Evolutionary conservation across 495 filamentous ascomycete genomes (phyloP).

Genomic region (Copromyces sp.): DNA sequence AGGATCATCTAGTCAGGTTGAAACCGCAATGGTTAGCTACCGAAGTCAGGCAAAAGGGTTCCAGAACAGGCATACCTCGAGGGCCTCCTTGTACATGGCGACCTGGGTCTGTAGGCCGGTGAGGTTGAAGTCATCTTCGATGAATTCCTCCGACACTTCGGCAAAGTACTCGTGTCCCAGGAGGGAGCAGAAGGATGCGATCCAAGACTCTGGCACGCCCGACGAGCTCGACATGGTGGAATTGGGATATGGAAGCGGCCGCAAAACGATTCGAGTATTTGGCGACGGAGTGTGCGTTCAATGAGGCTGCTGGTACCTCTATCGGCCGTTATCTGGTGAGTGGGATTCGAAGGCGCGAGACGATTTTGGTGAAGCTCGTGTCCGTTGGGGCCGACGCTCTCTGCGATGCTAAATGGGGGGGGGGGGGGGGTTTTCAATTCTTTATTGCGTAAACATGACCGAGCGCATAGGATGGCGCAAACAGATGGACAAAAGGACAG

Average conservation of each 20-base stretch:
- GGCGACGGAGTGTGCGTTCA: neutral
- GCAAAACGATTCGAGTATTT: neutral
- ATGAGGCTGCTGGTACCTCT: neutral
- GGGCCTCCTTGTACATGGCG: slow-evolving; percentile 96
- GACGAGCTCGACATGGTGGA: slow-evolving; percentile 58
- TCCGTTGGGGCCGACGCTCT: neutral
- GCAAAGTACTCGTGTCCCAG: slow-evolving; percentile 98
- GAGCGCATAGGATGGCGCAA: slow-evolving; percentile 8
- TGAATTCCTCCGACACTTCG: slow-evolving; percentile 96
- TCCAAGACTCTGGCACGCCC: slow-evolving; percentile 87
- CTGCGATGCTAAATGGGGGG: neutral
- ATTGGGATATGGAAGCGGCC: neutral
- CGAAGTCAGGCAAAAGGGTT: neutral
- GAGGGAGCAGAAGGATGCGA: slow-evolving; percentile 89
- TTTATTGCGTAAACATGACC: slow-evolving; percentile 15
- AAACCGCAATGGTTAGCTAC: slow-evolving; percentile 12
- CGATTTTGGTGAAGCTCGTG: neutral
- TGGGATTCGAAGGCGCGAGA: neutral
- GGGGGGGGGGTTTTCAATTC: neutral
- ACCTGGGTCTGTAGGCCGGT: slow-evolving; percentile 92
- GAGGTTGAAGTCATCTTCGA: slow-evolving; percentile 98
- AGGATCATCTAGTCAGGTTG: slow-evolving; percentile 75
- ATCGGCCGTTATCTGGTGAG: neutral
- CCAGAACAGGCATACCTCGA: slow-evolving; percentile 34
- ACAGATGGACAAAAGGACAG: neutral